phyloP scores from a whole-genome alignment of 176 grass and related monocot genomes.

The Ensete ventricosum region DNA sequence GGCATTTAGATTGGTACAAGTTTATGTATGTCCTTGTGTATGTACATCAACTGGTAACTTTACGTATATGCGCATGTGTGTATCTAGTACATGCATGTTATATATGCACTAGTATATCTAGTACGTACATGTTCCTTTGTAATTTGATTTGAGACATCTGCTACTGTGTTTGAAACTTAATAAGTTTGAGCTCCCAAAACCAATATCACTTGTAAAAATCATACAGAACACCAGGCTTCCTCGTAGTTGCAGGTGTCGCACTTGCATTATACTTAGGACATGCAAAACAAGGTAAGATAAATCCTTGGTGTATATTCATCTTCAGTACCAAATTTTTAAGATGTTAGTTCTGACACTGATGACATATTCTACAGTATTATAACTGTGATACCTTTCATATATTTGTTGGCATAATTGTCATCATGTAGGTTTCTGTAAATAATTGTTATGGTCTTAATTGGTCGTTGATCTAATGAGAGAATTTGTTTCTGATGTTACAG shows the following conservation, averaged over 20 bases:
- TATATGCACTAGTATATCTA: too few species aligned
- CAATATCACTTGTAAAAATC: too few species aligned
- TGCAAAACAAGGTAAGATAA: background rate
- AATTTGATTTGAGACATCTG: too few species aligned
- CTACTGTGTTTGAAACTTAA: too few species aligned
- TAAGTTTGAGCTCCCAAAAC: too few species aligned
- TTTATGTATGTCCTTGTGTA: too few species aligned
- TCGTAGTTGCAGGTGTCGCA: background rate
- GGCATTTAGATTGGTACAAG: too few species aligned
- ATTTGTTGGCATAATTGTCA: background rate
- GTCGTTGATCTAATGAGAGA: background rate
- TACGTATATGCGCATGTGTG: too few species aligned
- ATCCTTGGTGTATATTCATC: background rate
- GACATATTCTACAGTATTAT: background rate
- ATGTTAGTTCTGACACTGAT: background rate
- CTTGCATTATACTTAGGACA: background rate
- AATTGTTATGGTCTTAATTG: background rate
- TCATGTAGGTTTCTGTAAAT: background rate
- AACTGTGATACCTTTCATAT: background rate
- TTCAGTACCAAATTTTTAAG: background rate
- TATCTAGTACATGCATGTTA: too few species aligned
- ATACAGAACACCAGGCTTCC: background rate
- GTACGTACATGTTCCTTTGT: too few species aligned
- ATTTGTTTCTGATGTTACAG: constrained; percentile 46
- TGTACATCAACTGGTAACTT: too few species aligned